Evolutionary conservation across 495 filamentous ascomycete species (phyloP).

Genomic region (Penicillium verhagenii): DNA sequence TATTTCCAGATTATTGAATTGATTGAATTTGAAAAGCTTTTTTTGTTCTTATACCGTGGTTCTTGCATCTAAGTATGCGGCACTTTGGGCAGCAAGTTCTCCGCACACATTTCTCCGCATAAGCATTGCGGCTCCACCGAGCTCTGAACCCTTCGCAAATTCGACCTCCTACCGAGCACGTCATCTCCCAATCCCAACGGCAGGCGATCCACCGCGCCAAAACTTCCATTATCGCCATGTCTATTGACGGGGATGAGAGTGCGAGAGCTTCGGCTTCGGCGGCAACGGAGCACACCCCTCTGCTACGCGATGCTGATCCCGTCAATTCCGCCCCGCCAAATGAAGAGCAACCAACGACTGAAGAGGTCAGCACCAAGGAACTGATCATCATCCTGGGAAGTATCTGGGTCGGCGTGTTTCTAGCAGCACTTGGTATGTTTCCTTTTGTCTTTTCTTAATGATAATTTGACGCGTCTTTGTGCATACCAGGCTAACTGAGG

Average conservation of each 20-base stretch:
- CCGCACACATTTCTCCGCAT: background rate
- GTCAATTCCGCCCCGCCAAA: conserved; percentile 14
- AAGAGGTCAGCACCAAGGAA: conserved; percentile 43
- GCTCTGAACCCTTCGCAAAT: background rate
- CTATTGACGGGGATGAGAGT: conserved; percentile 12
- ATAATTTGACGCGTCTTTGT: background rate
- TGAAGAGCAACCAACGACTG: conserved; percentile 23
- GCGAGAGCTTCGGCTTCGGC: conserved; percentile 26
- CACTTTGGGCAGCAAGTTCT: background rate
- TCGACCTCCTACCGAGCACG: conserved; percentile 2
- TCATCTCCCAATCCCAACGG: conserved; percentile 1
- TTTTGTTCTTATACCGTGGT: too few relatives aligned
- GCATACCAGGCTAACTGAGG: conserved; percentile 5
- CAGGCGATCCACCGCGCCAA: background rate
- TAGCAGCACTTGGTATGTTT: conserved; percentile 65
- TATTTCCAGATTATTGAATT: too few relatives aligned
- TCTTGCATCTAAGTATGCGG: too few relatives aligned
- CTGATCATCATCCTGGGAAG: conserved; percentile 44
- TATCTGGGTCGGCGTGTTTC: conserved; percentile 77
- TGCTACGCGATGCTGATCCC: conserved; percentile 30
- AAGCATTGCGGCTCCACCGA: background rate
- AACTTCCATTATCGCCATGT: conserved; percentile 12
- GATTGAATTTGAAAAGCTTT: too few relatives aligned
- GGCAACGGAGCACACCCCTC: conserved; percentile 42
- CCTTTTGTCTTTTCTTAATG: background rate